A percentile compares a stretch with the other conserved stretches of the same genome.
Conservation (phyloP, 1,284 basidiomycete genomes). For the Melampsora americana region DNA sequence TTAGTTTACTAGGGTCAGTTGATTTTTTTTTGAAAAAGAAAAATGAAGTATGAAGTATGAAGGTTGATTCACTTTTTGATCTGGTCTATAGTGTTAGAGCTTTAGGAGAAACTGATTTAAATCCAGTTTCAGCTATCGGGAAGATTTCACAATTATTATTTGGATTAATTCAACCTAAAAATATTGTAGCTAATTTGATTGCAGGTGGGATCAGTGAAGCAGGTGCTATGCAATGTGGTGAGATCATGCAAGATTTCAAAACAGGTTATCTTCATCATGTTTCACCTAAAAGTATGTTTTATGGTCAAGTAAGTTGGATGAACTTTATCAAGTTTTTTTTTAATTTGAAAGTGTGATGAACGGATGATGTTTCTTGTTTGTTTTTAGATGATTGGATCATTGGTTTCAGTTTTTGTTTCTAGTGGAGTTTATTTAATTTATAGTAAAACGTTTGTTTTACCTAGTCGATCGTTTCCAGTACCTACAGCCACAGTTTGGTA, state of each 20-base stretch:
- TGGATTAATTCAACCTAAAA: constrained; percentile 84
- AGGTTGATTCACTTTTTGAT: too few relatives aligned
- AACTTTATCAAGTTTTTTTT: too few relatives aligned
- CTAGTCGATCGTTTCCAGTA: constrained; percentile 83
- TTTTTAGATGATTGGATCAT: constrained; percentile 80
- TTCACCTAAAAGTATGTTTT: constrained; percentile 54
- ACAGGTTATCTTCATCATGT: constrained; percentile 76
- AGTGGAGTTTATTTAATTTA: constrained; percentile 84
- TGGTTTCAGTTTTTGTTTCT: constrained; percentile 81
- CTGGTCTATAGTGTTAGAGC: constrained; percentile 46
- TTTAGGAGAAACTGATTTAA: constrained; percentile 52
- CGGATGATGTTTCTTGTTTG: not conserved
- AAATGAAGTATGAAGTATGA: too few relatives aligned
- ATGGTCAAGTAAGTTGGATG: constrained; percentile 54
- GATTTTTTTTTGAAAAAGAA: too few relatives aligned
- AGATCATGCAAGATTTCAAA: constrained; percentile 97
- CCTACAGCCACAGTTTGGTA: constrained; percentile 76
- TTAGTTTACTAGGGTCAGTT: constrained; percentile 43
- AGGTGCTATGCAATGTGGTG: constrained; percentile 92
- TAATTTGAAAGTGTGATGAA: not conserved
- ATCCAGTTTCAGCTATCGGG: constrained; percentile 74
- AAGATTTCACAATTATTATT: constrained; percentile 93
- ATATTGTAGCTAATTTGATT: constrained; percentile 85
- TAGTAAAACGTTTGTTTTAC: constrained; percentile 70
- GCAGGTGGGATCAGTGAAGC: constrained; percentile 95